Evolutionary conservation across 208 protist genomes (phyloP).

Genomic region (Acanthamoeba lenticulata): DNA sequence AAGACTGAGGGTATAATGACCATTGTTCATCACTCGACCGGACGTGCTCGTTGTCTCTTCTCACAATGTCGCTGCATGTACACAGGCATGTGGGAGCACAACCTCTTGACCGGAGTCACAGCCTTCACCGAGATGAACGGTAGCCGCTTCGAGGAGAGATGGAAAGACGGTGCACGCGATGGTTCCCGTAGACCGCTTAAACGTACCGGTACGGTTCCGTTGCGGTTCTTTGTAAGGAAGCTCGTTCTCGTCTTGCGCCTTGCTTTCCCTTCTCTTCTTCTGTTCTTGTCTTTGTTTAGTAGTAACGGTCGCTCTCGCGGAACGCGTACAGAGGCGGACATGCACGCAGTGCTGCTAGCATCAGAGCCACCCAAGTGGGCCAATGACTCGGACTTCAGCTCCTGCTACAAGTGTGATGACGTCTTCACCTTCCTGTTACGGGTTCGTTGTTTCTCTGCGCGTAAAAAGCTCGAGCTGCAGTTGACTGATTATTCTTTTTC

Average conservation of each 20-base stretch:
- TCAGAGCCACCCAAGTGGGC: slow-evolving; percentile 19
- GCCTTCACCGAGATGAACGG: background rate
- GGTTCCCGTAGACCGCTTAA: background rate
- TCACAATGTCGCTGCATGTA: too few relatives aligned
- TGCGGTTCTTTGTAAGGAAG: too few relatives aligned
- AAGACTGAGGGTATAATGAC: background rate
- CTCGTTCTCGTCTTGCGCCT: too few relatives aligned
- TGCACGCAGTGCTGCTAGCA: background rate
- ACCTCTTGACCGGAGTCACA: background rate
- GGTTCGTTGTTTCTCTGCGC: background rate
- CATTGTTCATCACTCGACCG: background rate
- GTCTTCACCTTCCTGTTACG: slow-evolving; percentile 31
- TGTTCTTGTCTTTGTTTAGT: too few relatives aligned
- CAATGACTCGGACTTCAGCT: background rate
- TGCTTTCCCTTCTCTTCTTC: too few relatives aligned
- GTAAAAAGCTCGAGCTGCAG: background rate
- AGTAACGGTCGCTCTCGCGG: too few relatives aligned
- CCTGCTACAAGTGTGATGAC: slow-evolving; percentile 53
- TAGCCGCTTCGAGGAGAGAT: slow-evolving; percentile 18
- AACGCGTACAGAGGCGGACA: background rate
- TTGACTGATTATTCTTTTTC: background rate
- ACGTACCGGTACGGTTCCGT: background rate
- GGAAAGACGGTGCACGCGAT: slow-evolving; percentile 25
- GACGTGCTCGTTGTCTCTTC: too few relatives aligned
- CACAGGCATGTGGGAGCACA: slow-evolving; percentile 13